These are phyloP conservation scores for Paxillus ammoniavirescens DNA, from an alignment of 768 basidiomycete species.

Conservation along the genomic window DNA sequence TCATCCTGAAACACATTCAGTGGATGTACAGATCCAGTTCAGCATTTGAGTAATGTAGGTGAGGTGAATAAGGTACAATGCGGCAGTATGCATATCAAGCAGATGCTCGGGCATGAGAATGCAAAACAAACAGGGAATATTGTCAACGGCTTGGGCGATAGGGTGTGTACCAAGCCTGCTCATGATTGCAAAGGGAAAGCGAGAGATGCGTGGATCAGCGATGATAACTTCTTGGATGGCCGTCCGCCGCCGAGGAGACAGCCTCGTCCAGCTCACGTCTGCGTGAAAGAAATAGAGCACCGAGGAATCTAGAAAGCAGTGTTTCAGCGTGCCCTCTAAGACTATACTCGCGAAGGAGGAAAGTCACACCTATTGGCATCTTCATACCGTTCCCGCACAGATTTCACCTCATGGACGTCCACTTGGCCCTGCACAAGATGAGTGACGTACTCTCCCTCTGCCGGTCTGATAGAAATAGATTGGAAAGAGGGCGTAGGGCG, in stretches of 20 bases:
- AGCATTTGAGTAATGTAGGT: conserved; percentile 5
- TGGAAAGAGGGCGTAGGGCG: conserved; percentile 5
- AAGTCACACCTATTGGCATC: conserved; percentile 58
- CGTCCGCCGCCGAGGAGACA: not conserved
- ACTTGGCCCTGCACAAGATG: conserved; percentile 11
- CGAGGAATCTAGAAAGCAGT: conserved; percentile 47
- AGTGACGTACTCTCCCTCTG: not conserved
- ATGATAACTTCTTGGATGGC: conserved; percentile 1
- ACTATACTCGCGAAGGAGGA: not conserved
- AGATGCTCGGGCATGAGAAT: not conserved
- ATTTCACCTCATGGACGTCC: conserved; percentile 39
- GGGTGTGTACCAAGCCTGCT: not conserved
- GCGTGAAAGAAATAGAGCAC: conserved; percentile 64
- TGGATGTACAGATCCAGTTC: not conserved
- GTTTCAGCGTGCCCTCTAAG: conserved; percentile 4
- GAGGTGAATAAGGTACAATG: conserved; percentile 6
- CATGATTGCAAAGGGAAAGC: not conserved
- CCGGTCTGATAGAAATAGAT: not conserved
- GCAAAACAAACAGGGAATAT: not conserved
- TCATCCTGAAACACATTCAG: not conserved
- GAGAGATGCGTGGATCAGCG: not conserved
- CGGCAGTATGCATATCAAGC: conserved; percentile 5
- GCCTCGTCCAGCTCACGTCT: conserved; percentile 33
- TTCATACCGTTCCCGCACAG: conserved; percentile 61
- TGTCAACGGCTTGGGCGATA: not conserved